Evolutionary conservation across 768 basidiomycete genomes (phyloP), one percentile per base, ranked within the genome.

Genomic region (Infundibulicybe gibba): DNA sequence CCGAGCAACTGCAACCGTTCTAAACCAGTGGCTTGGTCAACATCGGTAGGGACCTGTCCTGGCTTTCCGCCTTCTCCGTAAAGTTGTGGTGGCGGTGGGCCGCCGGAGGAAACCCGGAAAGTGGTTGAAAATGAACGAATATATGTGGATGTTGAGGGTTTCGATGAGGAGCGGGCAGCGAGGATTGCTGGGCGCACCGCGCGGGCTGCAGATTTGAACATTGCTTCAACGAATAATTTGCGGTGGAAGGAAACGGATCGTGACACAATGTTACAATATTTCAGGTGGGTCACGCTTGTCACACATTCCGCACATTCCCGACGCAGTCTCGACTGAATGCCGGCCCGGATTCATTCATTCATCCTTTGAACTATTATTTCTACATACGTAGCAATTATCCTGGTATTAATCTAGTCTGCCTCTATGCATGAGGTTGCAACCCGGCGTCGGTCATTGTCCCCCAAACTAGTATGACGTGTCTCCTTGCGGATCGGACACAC

Each of bases 1-100:
- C 88, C 93, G 44, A 97, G 70, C 41, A 97, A 72, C 69, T 99
- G 91, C 61, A 97, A 82, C 68, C 95, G 91, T 68, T 97, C 94
- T 46, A 97, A 75, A 81, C 95, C 95, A 56, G 95, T 99, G 13
- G 94, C 82, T 70, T 99, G 95, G 53, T 89, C 80, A 53, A 85
- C 75, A 68, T 92, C 90, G 49, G 87, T 88, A 44, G 93, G 85
- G 53, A 92, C 80, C 56, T 82, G 76, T 43, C 89, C 86, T 25
- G 80, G 47, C 62, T 87, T 83, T 59, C 77, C 80, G 62, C 90
- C 90, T 43, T 77, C 60, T 52, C 90, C 90, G 54, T 72, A 85
- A 53, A 92, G 69, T 46, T 77, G 71, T 41, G 89, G 87, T 49
- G 83, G 70, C 13, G 79, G 74, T 31, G 83, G 66, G 52, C 70